Conservation (phyloP, 345 rosid genomes). For the Rhodomyrtus tomentosa region DNA sequence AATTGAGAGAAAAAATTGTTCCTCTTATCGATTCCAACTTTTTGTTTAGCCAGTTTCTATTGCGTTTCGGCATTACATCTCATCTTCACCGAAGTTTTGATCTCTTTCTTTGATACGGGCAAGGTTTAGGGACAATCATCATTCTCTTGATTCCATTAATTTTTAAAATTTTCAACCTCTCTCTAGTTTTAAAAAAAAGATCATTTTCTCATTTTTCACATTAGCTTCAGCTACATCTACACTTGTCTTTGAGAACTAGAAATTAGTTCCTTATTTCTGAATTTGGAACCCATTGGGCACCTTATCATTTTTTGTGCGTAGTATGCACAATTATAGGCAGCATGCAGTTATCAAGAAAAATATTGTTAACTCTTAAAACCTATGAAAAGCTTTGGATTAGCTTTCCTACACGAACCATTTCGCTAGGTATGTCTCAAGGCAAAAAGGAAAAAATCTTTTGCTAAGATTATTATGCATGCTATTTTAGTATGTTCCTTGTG, state of each 20-base stretch:
- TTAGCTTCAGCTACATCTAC: not conserved
- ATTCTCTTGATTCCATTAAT: not conserved
- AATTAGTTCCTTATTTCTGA: not conserved
- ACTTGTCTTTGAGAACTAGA: not conserved
- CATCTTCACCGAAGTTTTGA: not conserved
- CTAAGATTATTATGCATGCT: not conserved
- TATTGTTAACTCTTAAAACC: not conserved
- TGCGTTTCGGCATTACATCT: too few relatives aligned
- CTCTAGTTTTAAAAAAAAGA: not conserved
- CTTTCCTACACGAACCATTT: not conserved
- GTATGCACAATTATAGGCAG: not conserved
- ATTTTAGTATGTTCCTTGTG: not conserved
- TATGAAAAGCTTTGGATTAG: not conserved
- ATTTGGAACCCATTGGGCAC: not conserved
- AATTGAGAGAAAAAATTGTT: too few relatives aligned
- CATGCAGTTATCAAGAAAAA: not conserved
- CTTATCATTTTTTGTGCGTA: not conserved
- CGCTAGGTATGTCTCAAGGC: not conserved
- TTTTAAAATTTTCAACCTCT: not conserved
- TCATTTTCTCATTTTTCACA: not conserved
- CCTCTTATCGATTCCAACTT: too few relatives aligned
- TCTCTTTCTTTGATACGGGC: not conserved
- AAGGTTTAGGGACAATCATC: not conserved
- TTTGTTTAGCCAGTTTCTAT: too few relatives aligned
- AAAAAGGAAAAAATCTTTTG: not conserved